Evolutionary conservation across 257 asterid species (phyloP).

Genomic region (Eustoma russellianum): DNA sequence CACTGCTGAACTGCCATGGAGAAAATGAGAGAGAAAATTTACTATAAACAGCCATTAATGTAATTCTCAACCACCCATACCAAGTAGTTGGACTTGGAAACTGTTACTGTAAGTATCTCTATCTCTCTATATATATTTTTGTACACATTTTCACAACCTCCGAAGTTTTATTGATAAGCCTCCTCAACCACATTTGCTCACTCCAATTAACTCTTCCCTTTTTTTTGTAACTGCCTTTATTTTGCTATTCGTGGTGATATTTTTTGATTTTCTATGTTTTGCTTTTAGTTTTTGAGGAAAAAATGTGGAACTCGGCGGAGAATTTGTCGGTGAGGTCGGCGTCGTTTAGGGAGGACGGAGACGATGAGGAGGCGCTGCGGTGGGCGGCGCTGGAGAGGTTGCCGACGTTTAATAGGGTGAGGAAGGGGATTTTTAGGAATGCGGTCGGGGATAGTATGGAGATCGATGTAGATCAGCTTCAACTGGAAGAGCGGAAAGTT

Average conservation of each 20-base stretch:
- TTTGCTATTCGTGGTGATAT: neutral
- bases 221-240: neutral
- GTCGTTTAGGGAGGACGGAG: constrained; percentile 84
- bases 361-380: constrained; percentile 90
- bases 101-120: neutral
- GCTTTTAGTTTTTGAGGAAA: neutral
- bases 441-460: constrained; percentile 65
- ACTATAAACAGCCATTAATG: constrained; percentile 14
- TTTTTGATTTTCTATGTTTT: neutral
- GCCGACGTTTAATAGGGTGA: constrained; percentile 78
- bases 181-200: constrained; percentile 39
- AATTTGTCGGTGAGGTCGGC: constrained; percentile 69
- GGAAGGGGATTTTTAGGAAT: constrained; percentile 73
- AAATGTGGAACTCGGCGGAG: constrained; percentile 91
- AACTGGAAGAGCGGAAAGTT: constrained; percentile 45
- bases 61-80: constrained; percentile 16
- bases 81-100: constrained; percentile 11
- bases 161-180: neutral
- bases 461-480: constrained; percentile 55
- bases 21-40: neutral
- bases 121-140: constrained; percentile 1
- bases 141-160: neutral
- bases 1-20: neutral
- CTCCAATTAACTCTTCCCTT: constrained; percentile 23
- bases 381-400: constrained; percentile 98